phyloP scores from a whole-genome alignment of 805 yeast species.

The Cyberlindnera japonica region DNA sequence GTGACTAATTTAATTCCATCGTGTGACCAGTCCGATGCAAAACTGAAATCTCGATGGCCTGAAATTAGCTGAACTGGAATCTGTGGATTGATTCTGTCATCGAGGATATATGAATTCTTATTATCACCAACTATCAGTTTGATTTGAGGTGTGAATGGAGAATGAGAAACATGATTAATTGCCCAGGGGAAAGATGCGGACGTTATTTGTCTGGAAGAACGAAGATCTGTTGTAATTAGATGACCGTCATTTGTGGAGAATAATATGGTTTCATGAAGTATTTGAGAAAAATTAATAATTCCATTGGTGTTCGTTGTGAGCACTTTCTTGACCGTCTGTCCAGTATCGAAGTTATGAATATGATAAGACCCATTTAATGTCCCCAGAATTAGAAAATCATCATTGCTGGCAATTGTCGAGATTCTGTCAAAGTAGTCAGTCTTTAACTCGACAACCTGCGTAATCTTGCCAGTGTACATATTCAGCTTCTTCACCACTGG shows the following conservation, averaged over 20 bases:
- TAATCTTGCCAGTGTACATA: slow-evolving; percentile 28
- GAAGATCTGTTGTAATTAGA: slow-evolving; percentile 40
- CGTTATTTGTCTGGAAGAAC: slow-evolving; percentile 18
- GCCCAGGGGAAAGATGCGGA: slow-evolving; percentile 40
- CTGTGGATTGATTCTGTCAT: slow-evolving; percentile 31
- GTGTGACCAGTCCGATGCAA: slow-evolving; percentile 56
- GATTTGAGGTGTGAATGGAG: slow-evolving; percentile 37
- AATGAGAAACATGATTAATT: slow-evolving; percentile 44
- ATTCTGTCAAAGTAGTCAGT: slow-evolving; percentile 32
- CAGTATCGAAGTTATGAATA: slow-evolving; percentile 33
- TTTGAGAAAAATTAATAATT: slow-evolving; percentile 47
- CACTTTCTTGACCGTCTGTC: slow-evolving; percentile 32
- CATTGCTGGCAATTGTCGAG: slow-evolving; percentile 45
- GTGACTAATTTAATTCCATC: slow-evolving; percentile 44
- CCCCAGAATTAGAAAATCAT: slow-evolving; percentile 44
- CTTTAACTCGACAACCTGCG: slow-evolving; percentile 34
- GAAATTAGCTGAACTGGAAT: slow-evolving; percentile 22
- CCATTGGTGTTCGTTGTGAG: slow-evolving; percentile 45
- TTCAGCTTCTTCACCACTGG: slow-evolving; percentile 24
- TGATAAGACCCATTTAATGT: slow-evolving; percentile 51
- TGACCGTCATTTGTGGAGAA: slow-evolving; percentile 50
- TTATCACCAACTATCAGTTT: slow-evolving; percentile 51
- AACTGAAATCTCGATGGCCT: slow-evolving; percentile 55
- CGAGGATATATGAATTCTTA: slow-evolving; percentile 40
- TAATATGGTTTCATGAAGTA: slow-evolving; percentile 33